These are phyloP conservation scores for Plasmodium yoelii DNA, from an alignment of 169 alveolate species.

Conservation along the genomic window DNA sequence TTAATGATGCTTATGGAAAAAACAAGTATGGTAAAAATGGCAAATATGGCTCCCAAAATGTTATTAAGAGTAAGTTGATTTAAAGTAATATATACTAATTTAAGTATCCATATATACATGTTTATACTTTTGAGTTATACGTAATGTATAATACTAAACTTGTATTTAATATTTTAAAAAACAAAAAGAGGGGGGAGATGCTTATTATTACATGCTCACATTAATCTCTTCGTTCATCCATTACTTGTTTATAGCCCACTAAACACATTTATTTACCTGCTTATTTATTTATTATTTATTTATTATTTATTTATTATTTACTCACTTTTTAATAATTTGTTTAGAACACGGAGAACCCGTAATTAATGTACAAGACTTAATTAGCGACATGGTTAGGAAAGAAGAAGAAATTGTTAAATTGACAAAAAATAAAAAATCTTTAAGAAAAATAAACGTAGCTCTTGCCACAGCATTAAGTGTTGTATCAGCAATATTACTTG, in stretches of 20 bases:
- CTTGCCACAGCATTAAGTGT: slow-evolving; percentile 55
- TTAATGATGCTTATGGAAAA: slow-evolving; percentile 10
- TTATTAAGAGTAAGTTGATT: slow-evolving; percentile 28
- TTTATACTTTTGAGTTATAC: neutral
- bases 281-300: too few relatives aligned
- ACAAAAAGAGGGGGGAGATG: neutral
- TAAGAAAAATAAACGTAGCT: neutral
- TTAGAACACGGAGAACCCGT: slow-evolving; percentile 38
- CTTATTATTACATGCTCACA: neutral
- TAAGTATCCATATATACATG: neutral
- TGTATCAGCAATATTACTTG: slow-evolving; percentile 22
- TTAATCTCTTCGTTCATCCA: too few relatives aligned
- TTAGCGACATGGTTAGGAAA: slow-evolving; percentile 47
- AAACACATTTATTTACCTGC: neutral
- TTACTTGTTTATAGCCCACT: too few relatives aligned
- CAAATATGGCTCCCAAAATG: neutral
- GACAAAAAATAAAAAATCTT: slow-evolving; percentile 14
- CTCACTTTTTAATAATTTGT: neutral
- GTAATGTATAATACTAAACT: too few relatives aligned
- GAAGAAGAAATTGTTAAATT: slow-evolving; percentile 44
- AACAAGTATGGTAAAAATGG: neutral
- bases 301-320: too few relatives aligned
- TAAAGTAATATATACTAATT: neutral
- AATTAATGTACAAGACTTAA: slow-evolving; percentile 43
- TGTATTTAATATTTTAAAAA: neutral